These are phyloP conservation scores for Prosopis cineraria DNA, from an alignment of 306 rosid genomes.

Conservation along the genomic window DNA sequence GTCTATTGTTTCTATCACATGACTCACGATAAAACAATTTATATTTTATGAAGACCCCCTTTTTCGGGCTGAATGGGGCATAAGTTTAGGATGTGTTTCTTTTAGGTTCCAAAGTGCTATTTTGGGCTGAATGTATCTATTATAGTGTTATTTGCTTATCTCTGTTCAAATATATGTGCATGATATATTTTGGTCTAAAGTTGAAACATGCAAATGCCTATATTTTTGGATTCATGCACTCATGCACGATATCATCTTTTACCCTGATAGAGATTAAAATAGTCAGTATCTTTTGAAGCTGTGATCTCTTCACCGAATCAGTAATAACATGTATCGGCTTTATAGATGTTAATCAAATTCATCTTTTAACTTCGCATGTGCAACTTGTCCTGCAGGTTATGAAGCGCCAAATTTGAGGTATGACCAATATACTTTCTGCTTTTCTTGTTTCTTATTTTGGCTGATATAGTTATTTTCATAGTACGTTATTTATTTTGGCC, in stretches of 20 bases:
- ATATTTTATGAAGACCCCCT: no score
- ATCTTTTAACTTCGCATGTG: slow-evolving; percentile 17
- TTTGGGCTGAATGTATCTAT: neutral
- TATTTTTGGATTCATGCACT: neutral
- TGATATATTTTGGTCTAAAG: neutral
- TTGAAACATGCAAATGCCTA: no score
- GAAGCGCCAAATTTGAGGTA: slow-evolving; percentile 86
- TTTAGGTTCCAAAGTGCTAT: neutral
- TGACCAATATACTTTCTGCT: neutral
- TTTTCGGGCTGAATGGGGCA: neutral
- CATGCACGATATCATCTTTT: neutral
- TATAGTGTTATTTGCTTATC: neutral
- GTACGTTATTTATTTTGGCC: neutral
- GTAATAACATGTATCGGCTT: neutral
- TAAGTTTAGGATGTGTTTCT: neutral
- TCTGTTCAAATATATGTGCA: neutral
- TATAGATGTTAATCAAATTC: neutral
- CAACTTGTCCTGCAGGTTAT: slow-evolving; percentile 58
- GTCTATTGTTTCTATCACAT: no score
- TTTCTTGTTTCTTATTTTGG: slow-evolving; percentile 2
- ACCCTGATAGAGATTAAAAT: neutral
- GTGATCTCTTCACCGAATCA: slow-evolving; percentile 5
- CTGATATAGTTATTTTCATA: neutral
- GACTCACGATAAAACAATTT: no score
- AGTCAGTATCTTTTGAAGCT: neutral